Evolutionary conservation across 2,329 filamentous ascomycete species (phyloP).

Genomic region (Fusarium sp.): DNA sequence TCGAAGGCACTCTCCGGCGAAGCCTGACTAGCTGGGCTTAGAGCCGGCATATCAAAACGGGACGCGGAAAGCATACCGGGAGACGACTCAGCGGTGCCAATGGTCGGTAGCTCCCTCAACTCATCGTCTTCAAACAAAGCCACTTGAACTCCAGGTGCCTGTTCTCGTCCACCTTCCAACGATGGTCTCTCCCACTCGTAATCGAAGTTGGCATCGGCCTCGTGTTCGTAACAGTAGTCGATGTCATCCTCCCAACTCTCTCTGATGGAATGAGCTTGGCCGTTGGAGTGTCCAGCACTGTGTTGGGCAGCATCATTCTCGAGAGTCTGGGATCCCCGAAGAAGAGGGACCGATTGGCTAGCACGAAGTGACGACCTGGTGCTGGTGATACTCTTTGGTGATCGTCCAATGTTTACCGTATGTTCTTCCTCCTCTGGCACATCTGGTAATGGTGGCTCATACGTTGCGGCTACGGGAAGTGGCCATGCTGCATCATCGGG

Average conservation of each 20-base stretch:
- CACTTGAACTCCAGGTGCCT: conserved; percentile 40
- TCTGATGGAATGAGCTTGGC: conserved; percentile 48
- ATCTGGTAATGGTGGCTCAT: conserved; percentile 63
- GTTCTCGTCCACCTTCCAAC: conserved; percentile 54
- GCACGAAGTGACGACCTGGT: conserved; percentile 64
- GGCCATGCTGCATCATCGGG: conserved; percentile 59
- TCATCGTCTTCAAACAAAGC: conserved; percentile 42
- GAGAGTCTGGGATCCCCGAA: conserved; percentile 60
- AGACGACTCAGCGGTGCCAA: conserved; percentile 38
- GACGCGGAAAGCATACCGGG: conserved; percentile 47
- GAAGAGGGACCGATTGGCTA: conserved; percentile 66
- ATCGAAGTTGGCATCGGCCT: conserved; percentile 73
- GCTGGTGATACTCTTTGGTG: conserved; percentile 59
- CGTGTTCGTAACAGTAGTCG: conserved; percentile 77
- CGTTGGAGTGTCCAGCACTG: conserved; percentile 24
- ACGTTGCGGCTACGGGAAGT: conserved; percentile 46
- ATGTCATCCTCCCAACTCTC: conserved; percentile 76
- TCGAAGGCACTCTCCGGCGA: conserved; percentile 57
- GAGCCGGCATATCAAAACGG: conserved; percentile 57
- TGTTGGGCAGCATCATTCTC: conserved; percentile 55
- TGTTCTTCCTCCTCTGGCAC: conserved; percentile 74
- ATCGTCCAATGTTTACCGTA: conserved; percentile 51
- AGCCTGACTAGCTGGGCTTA: conserved; percentile 62
- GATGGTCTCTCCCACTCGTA: conserved; percentile 73
- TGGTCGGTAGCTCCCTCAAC: conserved; percentile 36